These are phyloP conservation scores for Pythium guiyangense DNA, from an alignment of 352 stramenopile species.

Conservation along the genomic window DNA sequence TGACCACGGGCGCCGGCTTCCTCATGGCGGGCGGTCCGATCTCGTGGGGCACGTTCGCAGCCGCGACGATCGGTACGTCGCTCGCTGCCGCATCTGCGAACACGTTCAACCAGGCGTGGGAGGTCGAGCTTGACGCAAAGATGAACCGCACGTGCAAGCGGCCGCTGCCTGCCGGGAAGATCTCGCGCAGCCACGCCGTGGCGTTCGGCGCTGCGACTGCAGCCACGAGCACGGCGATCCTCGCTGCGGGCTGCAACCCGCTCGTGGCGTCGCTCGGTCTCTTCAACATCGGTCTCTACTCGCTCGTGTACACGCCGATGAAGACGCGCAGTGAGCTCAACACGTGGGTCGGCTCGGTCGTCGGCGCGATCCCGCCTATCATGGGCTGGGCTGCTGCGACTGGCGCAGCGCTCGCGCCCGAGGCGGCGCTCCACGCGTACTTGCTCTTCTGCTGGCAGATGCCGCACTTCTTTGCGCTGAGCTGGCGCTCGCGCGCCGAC, in stretches of 20 bases:
- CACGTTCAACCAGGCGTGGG: slow-evolving; percentile 98
- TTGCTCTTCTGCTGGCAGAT: slow-evolving; percentile 99
- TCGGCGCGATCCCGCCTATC: slow-evolving; percentile 97
- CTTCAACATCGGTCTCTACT: slow-evolving; percentile 98
- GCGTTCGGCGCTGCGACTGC: slow-evolving; percentile 85
- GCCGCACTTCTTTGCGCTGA: slow-evolving; percentile 99
- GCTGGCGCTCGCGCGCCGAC: slow-evolving; percentile 94
- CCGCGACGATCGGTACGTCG: slow-evolving; percentile 92
- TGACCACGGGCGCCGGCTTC: slow-evolving; percentile 95
- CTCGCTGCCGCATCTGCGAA: slow-evolving; percentile 93
- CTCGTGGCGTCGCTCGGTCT: slow-evolving; percentile 93
- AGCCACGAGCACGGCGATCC: slow-evolving; percentile 82
- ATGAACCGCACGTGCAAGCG: slow-evolving; percentile 97
- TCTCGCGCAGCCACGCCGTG: slow-evolving; percentile 75
- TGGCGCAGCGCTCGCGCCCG: slow-evolving; percentile 63
- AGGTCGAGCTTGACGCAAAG: slow-evolving; percentile 91
- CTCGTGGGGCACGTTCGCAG: slow-evolving; percentile 83
- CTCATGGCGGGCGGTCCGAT: slow-evolving; percentile 94
- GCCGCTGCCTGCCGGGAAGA: slow-evolving; percentile 89
- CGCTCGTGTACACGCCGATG: slow-evolving; percentile 98
- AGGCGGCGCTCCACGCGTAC: slow-evolving; percentile 73
- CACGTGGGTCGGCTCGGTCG: slow-evolving; percentile 97
- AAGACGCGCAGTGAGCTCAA: slow-evolving; percentile 97
- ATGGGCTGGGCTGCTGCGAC: slow-evolving; percentile 98
- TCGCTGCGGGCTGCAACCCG: slow-evolving; percentile 92